These are phyloP conservation scores for Wickerhamomyces canadensis DNA, from an alignment of 805 yeast genomes.

Conservation along the genomic window DNA sequence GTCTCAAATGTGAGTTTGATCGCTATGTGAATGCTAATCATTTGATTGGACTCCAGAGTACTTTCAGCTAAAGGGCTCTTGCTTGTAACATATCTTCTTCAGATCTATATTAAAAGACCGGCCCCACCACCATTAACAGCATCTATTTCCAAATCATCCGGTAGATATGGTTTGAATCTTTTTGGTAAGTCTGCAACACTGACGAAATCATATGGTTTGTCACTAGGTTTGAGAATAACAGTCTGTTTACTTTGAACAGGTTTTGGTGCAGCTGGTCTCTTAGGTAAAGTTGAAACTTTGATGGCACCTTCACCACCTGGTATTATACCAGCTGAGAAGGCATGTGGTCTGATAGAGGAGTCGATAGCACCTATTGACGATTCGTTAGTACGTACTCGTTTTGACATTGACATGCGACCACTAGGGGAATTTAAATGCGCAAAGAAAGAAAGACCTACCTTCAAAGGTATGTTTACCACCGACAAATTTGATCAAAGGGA, in stretches of 20 bases:
- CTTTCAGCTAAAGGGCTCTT: too few species aligned
- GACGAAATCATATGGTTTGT: conserved; percentile 30
- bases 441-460: conserved; percentile 33
- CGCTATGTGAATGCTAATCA: too few species aligned
- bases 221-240: conserved; percentile 53
- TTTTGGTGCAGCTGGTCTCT: conserved; percentile 13
- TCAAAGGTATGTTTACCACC: conserved; percentile 67
- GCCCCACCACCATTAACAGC: conserved; percentile 84
- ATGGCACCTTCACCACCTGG: conserved; percentile 29
- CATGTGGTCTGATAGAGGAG: conserved; percentile 33
- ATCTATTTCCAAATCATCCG: conserved; percentile 69
- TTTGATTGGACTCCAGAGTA: too few species aligned
- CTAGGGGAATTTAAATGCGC: conserved; percentile 24
- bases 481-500: conserved; percentile 78
- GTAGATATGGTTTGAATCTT: conserved; percentile 63
- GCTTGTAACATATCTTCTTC: too few species aligned
- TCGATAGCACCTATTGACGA: too few species aligned
- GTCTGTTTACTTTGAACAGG: conserved; percentile 12
- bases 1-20: too few species aligned
- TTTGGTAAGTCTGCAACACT: conserved; percentile 65
- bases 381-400: too few species aligned
- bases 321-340: conserved; percentile 37
- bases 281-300: conserved; percentile 19
- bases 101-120: conserved; percentile 14
- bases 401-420: too few species aligned